These are phyloP conservation scores for Pterocarpus santalinus DNA, from an alignment of 306 rosid genomes.

Conservation along the genomic window DNA sequence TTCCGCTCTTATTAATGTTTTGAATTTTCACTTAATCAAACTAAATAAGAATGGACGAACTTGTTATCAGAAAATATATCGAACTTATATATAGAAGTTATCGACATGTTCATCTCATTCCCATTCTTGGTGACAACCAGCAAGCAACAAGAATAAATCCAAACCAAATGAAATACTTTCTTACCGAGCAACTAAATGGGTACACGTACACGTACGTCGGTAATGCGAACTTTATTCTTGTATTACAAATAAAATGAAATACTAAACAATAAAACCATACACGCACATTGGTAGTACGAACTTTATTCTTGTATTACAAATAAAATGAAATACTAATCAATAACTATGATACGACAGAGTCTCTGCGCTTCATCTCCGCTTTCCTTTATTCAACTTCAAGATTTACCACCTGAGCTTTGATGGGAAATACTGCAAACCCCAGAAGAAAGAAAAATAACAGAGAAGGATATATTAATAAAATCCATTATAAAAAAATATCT, in stretches of 20 bases:
- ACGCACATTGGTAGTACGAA: neutral
- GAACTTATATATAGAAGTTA: too few relatives aligned
- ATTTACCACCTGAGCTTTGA: constrained; percentile 35
- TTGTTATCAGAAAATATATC: too few relatives aligned
- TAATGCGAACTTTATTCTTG: neutral
- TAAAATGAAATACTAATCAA: neutral
- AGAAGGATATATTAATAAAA: neutral
- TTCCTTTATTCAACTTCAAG: constrained; percentile 3
- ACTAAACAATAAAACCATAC: too few relatives aligned
- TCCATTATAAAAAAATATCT: neutral
- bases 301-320: neutral
- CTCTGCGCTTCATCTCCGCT: neutral
- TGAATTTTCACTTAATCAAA: too few relatives aligned
- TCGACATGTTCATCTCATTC: too few relatives aligned
- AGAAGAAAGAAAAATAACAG: neutral
- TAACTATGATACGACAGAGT: neutral
- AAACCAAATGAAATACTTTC: neutral
- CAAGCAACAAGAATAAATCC: neutral
- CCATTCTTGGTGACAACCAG: too few relatives aligned
- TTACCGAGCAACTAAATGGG: neutral
- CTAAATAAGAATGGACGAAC: too few relatives aligned
- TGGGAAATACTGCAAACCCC: constrained; percentile 40
- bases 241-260: too few relatives aligned
- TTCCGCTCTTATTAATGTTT: too few relatives aligned
- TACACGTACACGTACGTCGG: too few relatives aligned